Evolutionary conservation across 2,329 filamentous ascomycete species (phyloP).

Genomic region (Xylariales sp.): DNA sequence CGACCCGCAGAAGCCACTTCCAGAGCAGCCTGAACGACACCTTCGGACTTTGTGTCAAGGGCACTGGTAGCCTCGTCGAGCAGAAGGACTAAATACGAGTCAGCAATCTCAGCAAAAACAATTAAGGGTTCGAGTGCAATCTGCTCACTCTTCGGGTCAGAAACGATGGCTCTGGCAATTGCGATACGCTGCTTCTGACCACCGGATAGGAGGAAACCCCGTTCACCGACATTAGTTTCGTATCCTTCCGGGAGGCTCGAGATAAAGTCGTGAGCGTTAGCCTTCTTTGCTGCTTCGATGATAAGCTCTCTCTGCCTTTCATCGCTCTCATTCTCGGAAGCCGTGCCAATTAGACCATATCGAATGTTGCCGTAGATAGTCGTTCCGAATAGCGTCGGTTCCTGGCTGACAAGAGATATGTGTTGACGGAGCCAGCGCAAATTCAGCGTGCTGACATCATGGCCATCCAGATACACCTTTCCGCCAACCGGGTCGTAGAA

Average conservation of each 20-base stretch:
- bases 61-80: slow-evolving; percentile 94
- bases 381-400: slow-evolving; percentile 84
- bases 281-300: slow-evolving; percentile 77
- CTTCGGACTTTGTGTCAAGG: slow-evolving; percentile 90
- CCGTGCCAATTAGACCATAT: slow-evolving; percentile 85
- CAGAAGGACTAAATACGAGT: slow-evolving; percentile 56
- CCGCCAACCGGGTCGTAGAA: slow-evolving; percentile 91
- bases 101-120: slow-evolving; percentile 11
- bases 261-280: slow-evolving; percentile 94
- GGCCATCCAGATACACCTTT: slow-evolving; percentile 73
- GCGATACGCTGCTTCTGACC: slow-evolving; percentile 97
- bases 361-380: slow-evolving; percentile 87
- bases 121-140: background rate
- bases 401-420: slow-evolving; percentile 88
- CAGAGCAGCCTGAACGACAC: slow-evolving; percentile 86
- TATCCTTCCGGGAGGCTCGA: slow-evolving; percentile 78
- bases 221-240: slow-evolving; percentile 90
- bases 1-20: slow-evolving; percentile 80
- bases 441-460: slow-evolving; percentile 76
- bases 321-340: slow-evolving; percentile 61
- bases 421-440: slow-evolving; percentile 88
- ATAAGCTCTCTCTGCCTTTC: slow-evolving; percentile 69
- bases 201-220: slow-evolving; percentile 86
- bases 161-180: slow-evolving; percentile 85
- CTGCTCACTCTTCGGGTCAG: slow-evolving; percentile 69